Conservation (phyloP, 352 stramenopile genomes). For the Phytophthora pinifolia region DNA sequence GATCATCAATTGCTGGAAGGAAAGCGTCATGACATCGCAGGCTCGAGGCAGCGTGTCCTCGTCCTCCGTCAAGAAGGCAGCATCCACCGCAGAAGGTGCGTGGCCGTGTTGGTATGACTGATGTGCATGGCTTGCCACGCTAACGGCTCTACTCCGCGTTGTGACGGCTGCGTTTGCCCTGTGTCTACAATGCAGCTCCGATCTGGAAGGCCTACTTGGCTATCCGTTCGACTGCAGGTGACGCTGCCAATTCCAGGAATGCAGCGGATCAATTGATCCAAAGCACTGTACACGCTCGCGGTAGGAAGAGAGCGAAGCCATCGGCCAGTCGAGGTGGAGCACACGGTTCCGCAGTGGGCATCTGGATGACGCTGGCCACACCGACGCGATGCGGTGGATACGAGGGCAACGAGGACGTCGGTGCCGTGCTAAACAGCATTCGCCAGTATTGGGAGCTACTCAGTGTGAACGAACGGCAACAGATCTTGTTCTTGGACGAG, state of each 20-base stretch:
- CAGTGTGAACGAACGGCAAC: constrained; percentile 59
- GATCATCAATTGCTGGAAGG: constrained; percentile 14
- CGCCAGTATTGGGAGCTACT: constrained; percentile 71
- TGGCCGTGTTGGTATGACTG: neutral
- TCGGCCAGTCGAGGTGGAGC: constrained; percentile 14
- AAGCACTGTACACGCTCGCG: constrained; percentile 5
- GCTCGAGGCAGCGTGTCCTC: constrained; percentile 22
- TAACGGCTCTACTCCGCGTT: constrained; percentile 6
- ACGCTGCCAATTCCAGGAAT: constrained; percentile 6
- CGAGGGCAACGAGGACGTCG: constrained; percentile 13
- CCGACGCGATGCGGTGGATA: constrained; percentile 13
- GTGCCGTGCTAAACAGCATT: constrained; percentile 32
- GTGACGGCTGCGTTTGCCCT: neutral
- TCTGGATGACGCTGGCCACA: constrained; percentile 31
- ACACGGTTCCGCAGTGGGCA: constrained; percentile 7
- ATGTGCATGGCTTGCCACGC: neutral
- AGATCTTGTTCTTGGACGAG: constrained; percentile 80
- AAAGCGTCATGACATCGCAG: constrained; percentile 14
- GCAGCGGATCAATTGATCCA: constrained; percentile 1
- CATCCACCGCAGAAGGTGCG: constrained; percentile 29
- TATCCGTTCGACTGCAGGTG: constrained; percentile 33
- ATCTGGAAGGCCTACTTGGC: constrained; percentile 73
- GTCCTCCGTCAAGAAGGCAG: constrained; percentile 33
- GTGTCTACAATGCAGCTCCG: constrained; percentile 33
- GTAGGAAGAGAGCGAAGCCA: constrained; percentile 49